Evolutionary conservation across 2,329 filamentous ascomycete genomes (phyloP), one percentile per base, ranked within the genome.

Genomic region (Ophiostoma angusticollis): DNA sequence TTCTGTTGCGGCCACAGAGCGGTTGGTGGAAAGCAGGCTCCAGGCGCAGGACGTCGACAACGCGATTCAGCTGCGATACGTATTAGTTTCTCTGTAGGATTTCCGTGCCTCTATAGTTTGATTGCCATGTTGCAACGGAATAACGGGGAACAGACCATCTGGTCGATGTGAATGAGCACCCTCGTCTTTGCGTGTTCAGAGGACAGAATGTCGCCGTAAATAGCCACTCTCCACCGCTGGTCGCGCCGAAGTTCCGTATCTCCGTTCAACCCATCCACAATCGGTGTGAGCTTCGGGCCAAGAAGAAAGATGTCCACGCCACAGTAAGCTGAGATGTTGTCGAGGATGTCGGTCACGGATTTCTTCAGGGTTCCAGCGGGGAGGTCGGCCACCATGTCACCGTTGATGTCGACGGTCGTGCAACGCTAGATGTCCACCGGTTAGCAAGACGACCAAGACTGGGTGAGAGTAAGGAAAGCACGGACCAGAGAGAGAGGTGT

Each of bases 291-390:
- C 60, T 93, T 94, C 4, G 91, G 87, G 41, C 86, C 87, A 36
- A 98, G 74, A 35, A 98, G 68, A 60, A 98, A 98, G 50, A 98
- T 93, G 59, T 98, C 91, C 39, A 93, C 89, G 37, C 91, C 91
- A 45, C 87, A 95, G 54, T 82, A 93, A 49, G 70, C 74, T 9
- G 91, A 84, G 53, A 94, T 80, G 46, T 80, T 78, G 59, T 96
- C 85, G 50, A 98, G 72, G 52, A 89, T 84, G 46, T 85, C 78
- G 37, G 87, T 74, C 21, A 95, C 83, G 34, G 76, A 72, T 46
- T 78, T 71, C 55, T 84, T 78, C 44, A 94, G 69, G 31, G 79
- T 75, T 37, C 78, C 75, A 48, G 69, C 68, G 39, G 62, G 64
- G 31, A 71, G 57, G 52, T 93, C 86, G 57, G 87, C 82, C 54